These are phyloP conservation scores for Sarcocystis neurona DNA, from an alignment of 169 alveolate species.

Conservation along the genomic window DNA sequence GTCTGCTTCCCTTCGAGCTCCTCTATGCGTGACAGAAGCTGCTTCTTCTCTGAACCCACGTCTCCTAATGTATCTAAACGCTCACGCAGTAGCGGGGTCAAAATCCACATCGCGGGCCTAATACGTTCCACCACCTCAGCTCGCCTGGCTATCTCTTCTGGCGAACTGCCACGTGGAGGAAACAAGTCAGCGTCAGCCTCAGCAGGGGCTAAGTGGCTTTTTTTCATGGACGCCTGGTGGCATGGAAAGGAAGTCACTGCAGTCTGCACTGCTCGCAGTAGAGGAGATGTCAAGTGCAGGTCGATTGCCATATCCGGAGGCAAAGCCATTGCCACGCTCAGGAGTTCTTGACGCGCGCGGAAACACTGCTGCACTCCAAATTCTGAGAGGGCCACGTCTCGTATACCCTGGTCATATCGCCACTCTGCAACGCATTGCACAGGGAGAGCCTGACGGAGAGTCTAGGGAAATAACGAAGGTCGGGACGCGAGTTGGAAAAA, in stretches of 20 bases:
- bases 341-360: background rate
- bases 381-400: background rate
- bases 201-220: too few relatives aligned
- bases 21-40: background rate
- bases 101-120: background rate
- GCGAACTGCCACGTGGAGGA: background rate
- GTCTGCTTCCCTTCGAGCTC: background rate
- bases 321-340: background rate
- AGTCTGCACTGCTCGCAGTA: conserved; percentile 3
- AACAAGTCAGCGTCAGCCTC: background rate
- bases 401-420: background rate
- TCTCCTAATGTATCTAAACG: conserved; percentile 16
- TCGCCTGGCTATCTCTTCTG: background rate
- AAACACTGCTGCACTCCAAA: conserved; percentile 19
- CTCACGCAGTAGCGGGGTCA: conserved; percentile 5
- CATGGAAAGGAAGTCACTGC: background rate
- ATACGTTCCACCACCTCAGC: background rate
- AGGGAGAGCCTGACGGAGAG: too few relatives aligned
- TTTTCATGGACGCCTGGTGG: too few relatives aligned
- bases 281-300: background rate
- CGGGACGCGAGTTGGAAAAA: too few relatives aligned
- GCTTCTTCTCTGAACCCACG: background rate
- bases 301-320: background rate
- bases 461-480: too few relatives aligned
- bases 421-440: too few relatives aligned